Base-by-base conservation (phyloP, 2,329 filamentous ascomycete species). In the Xylaria multiplex region DNA sequence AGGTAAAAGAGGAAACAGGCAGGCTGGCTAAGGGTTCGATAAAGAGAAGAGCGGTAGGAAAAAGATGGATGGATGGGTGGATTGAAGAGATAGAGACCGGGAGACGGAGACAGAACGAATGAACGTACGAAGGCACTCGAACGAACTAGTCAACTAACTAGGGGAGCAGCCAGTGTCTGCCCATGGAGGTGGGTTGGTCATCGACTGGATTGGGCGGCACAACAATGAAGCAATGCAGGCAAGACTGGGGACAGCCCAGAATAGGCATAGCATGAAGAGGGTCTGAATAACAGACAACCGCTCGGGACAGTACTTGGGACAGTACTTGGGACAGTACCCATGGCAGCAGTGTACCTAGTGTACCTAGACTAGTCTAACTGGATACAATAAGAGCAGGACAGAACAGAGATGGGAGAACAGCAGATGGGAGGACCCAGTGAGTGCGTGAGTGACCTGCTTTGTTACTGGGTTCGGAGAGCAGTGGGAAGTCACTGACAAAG, bases 191-290 rank as follows among this genome's bases (percentile, higher is more conserved):
- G 69, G 72, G 69, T 67, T 71, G 70, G 72, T 71, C 66, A 69
- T 67, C 63, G 45, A 69, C 65, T 70, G 67, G 70, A 70, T 69
- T 69, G 72, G 68, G 74, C 75, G 76, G 73, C 69, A 74, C 74
- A 69, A 75, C 70, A 66, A 72, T 76, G 72, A 72, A 76, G 72
- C 71, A 69, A 76, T 75, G 68, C 70, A 68, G 71, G 71, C 64
- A 64, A 72, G 70, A 71, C 65, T 69, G 68, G 63, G 32, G 66
- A 49, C 59, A 13, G 35, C 16, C 68, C 54, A 56, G 63, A 62
- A 72, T 52, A 57, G 71, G 67, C 64, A 70, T 71, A 71, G 69
- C 65, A 70, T 69, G 68, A 71, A 69, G 68, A 64, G 53, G 32
- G 40, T 64, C 57, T 67, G 69, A 68, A 66, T 65, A 53, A 53